Conservation (phyloP, 176 grass and related monocot genomes). For the Otatea glauca region DNA sequence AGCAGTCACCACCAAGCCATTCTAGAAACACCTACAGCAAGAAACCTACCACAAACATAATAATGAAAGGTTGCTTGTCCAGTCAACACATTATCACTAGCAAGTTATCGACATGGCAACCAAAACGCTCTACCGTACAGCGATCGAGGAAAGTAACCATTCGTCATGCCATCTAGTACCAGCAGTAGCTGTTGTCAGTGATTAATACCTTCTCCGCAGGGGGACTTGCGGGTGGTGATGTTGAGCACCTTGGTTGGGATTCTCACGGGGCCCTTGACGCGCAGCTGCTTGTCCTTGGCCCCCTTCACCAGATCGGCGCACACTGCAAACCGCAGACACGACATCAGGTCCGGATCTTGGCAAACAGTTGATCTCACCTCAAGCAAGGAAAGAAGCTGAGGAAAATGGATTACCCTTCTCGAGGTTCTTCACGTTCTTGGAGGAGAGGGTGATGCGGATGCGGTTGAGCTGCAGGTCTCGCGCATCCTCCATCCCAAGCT, state of each 20-base stretch:
- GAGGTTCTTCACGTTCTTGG: conserved; percentile 72
- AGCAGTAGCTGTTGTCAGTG: not conserved
- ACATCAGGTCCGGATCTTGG: not conserved
- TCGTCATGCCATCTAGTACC: not conserved
- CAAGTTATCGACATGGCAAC: not conserved
- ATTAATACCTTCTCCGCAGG: conserved; percentile 60
- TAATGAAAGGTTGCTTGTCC: not conserved
- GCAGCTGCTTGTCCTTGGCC: conserved; percentile 64
- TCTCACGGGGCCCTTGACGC: conserved; percentile 66
- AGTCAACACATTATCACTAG: not conserved
- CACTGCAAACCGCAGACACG: conserved; percentile 26
- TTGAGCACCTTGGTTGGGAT: conserved; percentile 71
- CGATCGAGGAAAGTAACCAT: not conserved
- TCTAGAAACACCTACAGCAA: not conserved
- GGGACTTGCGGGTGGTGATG: conserved; percentile 69
- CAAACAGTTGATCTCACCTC: not conserved
- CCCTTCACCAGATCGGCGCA: conserved; percentile 69
- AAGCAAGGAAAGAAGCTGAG: not conserved
- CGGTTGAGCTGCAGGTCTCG: conserved; percentile 51
- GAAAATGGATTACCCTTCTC: conserved; percentile 53
- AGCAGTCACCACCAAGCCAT: not conserved
- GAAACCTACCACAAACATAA: not conserved
- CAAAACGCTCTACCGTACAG: not conserved
- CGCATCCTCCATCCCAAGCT: conserved; percentile 62
- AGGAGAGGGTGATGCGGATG: conserved; percentile 71